Percentiles rank a stretch among this genome's conserved stretches.
phyloP scores from a whole-genome alignment of 441 rosid genomes.

The Viola pubescens region DNA sequence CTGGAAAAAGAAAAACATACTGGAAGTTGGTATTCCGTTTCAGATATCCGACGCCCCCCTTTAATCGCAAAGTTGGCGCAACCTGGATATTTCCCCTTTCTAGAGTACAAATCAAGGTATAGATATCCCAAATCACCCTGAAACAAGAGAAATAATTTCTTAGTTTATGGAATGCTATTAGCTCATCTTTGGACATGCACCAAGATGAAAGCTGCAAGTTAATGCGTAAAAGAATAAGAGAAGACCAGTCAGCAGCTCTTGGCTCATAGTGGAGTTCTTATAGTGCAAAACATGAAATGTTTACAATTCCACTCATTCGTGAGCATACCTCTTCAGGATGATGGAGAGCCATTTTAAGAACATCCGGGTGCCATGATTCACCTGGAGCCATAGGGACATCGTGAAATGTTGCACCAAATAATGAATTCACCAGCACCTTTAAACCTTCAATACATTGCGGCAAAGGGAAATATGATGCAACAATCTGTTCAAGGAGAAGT shows the following conservation, averaged over 20 bases:
- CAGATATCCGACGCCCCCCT: constrained; percentile 86
- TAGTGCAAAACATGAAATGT: neutral
- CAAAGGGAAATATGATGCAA: constrained; percentile 85
- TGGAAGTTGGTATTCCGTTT: constrained; percentile 89
- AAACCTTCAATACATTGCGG: constrained; percentile 82
- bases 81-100: constrained; percentile 86
- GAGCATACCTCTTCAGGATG: constrained; percentile 81
- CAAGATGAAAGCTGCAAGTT: neutral
- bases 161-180: no score
- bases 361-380: constrained; percentile 96
- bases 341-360: constrained; percentile 76
- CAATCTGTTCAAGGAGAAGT: constrained; percentile 41
- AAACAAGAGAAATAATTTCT: constrained; percentile 13
- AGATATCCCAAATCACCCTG: constrained; percentile 92
- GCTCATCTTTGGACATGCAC: constrained; percentile 1
- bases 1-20: constrained; percentile 35
- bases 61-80: constrained; percentile 93
- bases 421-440: constrained; percentile 62
- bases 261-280: no score
- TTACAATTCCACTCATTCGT: constrained; percentile 8
- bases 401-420: constrained; percentile 74
- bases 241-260: neutral
- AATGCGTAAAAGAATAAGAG: neutral
- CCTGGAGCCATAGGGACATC: constrained; percentile 64
- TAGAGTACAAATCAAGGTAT: constrained; percentile 82